Percentiles rank a stretch among this genome's conserved stretches.
Evolutionary conservation across 2,329 filamentous ascomycete genomes (phyloP).

Genomic region (Ustilaginoidea virens): DNA sequence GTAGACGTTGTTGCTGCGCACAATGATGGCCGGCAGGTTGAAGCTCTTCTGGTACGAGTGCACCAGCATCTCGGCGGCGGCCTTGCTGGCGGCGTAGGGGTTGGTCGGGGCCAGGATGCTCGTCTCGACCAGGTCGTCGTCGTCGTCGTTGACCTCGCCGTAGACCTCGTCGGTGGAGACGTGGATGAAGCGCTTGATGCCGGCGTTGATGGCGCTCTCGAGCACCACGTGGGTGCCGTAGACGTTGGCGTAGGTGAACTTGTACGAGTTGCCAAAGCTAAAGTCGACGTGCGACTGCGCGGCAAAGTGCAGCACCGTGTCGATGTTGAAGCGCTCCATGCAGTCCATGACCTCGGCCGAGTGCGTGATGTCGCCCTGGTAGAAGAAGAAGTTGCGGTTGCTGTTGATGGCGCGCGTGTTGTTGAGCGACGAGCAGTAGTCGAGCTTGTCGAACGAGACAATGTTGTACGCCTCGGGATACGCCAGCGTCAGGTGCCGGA

Average conservation of each 20-base stretch:
- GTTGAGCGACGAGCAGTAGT: constrained; percentile 68
- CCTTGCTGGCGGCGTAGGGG: constrained; percentile 68
- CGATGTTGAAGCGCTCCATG: constrained; percentile 55
- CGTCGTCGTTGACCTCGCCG: constrained; percentile 59
- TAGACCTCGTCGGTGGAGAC: constrained; percentile 79
- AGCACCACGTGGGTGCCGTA: constrained; percentile 72
- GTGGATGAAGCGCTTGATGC: constrained; percentile 61
- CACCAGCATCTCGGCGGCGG: constrained; percentile 70
- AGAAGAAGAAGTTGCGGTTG: constrained; percentile 60
- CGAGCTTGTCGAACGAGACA: constrained; percentile 71
- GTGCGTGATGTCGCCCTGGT: constrained; percentile 64
- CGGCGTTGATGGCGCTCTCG: constrained; percentile 58
- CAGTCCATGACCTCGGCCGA: constrained; percentile 54
- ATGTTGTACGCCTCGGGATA: constrained; percentile 64
- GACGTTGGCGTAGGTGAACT: constrained; percentile 69
- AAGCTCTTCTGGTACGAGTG: constrained; percentile 76
- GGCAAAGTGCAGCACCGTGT: constrained; percentile 72
- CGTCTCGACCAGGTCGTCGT: constrained; percentile 58
- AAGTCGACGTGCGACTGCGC: constrained; percentile 76
- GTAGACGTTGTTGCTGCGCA: constrained; percentile 74
- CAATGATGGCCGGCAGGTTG: constrained; percentile 64
- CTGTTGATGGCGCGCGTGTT: constrained; percentile 57
- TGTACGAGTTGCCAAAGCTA: constrained; percentile 69
- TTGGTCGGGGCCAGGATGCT: constrained; percentile 67
- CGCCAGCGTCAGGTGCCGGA: constrained; percentile 59